phyloP scores from a whole-genome alignment of 2,329 filamentous ascomycete species.

The Dothideomycetes sp. region DNA sequence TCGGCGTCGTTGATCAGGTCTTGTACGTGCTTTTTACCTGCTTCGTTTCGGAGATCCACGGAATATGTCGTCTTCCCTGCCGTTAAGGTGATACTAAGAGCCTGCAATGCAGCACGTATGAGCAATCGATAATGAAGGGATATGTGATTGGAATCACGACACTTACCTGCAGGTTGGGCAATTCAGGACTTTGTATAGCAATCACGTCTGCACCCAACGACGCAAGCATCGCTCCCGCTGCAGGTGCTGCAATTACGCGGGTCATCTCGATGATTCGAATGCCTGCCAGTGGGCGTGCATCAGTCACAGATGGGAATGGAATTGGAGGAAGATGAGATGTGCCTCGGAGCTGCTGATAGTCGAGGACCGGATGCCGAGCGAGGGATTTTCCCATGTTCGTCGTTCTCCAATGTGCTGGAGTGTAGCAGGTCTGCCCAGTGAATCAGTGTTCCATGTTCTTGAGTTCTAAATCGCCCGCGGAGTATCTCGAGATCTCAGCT shows the following conservation, averaged over 20 bases:
- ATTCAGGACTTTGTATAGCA: not conserved
- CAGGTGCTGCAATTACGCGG: slow-evolving; percentile 11
- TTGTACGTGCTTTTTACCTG: slow-evolving; percentile 31
- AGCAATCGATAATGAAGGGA: slow-evolving; percentile 14
- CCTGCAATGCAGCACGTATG: slow-evolving; percentile 31
- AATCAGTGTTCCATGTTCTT: slow-evolving; percentile 34
- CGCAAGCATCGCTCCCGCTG: slow-evolving; percentile 6
- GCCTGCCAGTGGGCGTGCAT: slow-evolving; percentile 14
- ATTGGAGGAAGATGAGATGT: slow-evolving; percentile 12
- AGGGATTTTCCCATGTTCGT: slow-evolving; percentile 37
- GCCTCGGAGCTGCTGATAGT: slow-evolving; percentile 25
- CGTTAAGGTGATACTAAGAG: slow-evolving; percentile 38
- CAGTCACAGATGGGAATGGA: slow-evolving; percentile 13
- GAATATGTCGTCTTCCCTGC: slow-evolving; percentile 42
- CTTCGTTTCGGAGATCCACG: slow-evolving; percentile 35
- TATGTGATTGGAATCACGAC: not conserved
- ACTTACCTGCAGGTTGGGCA: not conserved
- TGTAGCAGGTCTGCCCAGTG: slow-evolving; percentile 38
- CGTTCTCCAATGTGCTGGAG: slow-evolving; percentile 35
- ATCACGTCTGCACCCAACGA: slow-evolving; percentile 13
- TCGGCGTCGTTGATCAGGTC: slow-evolving; percentile 40
- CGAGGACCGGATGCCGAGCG: slow-evolving; percentile 35
- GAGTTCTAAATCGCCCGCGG: no score
- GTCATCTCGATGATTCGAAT: slow-evolving; percentile 12
- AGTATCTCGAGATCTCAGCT: no score